Conservation (phyloP, 768 basidiomycete species). For the Lyophyllum atratum region DNA sequence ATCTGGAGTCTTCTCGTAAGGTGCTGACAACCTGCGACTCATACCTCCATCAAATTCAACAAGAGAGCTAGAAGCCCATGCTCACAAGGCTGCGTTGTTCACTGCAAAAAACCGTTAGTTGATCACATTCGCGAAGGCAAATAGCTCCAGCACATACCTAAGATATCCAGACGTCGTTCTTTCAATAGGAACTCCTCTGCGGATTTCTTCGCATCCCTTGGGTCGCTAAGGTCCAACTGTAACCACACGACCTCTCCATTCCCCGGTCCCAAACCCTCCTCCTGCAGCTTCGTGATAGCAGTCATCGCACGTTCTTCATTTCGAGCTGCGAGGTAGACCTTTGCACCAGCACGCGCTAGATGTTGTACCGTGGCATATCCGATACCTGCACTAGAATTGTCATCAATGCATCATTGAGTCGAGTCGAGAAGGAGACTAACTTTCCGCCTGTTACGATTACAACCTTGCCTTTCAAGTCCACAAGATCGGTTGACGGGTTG, state of each 20-base stretch:
- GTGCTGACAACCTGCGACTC: constrained; percentile 9
- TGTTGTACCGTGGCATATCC: constrained; percentile 54
- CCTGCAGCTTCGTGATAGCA: constrained; percentile 48
- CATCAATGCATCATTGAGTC: not conserved
- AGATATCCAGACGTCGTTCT: constrained; percentile 56
- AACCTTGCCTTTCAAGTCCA: constrained; percentile 52
- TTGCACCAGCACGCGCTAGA: constrained; percentile 55
- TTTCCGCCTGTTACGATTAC: constrained; percentile 60
- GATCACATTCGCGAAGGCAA: not conserved
- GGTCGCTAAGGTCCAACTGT: constrained; percentile 52
- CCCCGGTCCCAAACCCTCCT: constrained; percentile 43
- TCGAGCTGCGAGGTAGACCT: constrained; percentile 60
- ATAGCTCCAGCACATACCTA: constrained; percentile 38
- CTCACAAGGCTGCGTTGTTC: constrained; percentile 58
- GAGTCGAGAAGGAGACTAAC: constrained; percentile 28
- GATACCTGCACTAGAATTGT: constrained; percentile 23
- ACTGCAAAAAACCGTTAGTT: constrained; percentile 32
- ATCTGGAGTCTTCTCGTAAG: constrained; percentile 13
- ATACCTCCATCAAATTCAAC: not conserved
- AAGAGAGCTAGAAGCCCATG: not conserved
- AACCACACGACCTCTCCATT: constrained; percentile 51
- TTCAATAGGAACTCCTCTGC: constrained; percentile 50
- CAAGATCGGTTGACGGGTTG: constrained; percentile 32
- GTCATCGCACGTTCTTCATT: constrained; percentile 44
- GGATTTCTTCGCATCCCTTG: constrained; percentile 44